Conservation (phyloP, 352 stramenopile species). For the Phytopythium aichiense region DNA sequence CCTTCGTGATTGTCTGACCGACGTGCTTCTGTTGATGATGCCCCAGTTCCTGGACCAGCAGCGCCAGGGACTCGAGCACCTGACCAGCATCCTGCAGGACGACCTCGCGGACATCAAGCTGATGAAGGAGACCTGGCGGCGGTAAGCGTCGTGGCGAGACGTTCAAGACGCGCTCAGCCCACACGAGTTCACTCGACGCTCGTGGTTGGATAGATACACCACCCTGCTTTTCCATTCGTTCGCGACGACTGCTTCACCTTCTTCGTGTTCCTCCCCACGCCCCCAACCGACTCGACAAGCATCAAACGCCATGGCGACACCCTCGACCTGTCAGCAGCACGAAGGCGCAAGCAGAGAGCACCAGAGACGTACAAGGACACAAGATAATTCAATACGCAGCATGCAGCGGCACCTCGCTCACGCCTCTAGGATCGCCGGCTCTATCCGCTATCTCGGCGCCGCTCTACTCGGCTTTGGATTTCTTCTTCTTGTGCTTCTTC, state of each 20-base stretch:
- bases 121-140: constrained; percentile 82
- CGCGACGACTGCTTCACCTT: not conserved
- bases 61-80: constrained; percentile 75
- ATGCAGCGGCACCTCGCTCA: not conserved
- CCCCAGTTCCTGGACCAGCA: constrained; percentile 80
- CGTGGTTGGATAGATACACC: constrained; percentile 6
- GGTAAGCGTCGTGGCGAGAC: constrained; percentile 25
- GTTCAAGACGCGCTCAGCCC: not conserved
- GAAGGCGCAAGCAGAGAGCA: not conserved
- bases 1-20: not conserved
- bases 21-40: constrained; percentile 8
- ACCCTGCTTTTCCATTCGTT: constrained; percentile 1
- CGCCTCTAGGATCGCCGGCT: not conserved
- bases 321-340: not conserved
- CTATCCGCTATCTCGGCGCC: not conserved
- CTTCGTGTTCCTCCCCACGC: too few relatives aligned
- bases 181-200: not conserved
- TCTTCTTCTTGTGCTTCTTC: constrained; percentile 45
- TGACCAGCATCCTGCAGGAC: constrained; percentile 81
- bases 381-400: constrained; percentile 5
- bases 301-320: not conserved
- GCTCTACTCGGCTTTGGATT: constrained; percentile 50
- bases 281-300: not conserved
- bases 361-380: not conserved
- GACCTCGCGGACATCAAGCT: constrained; percentile 85